Evolutionary conservation across 441 rosid genomes (phyloP).

Genomic region (Erysimum cheiri): DNA sequence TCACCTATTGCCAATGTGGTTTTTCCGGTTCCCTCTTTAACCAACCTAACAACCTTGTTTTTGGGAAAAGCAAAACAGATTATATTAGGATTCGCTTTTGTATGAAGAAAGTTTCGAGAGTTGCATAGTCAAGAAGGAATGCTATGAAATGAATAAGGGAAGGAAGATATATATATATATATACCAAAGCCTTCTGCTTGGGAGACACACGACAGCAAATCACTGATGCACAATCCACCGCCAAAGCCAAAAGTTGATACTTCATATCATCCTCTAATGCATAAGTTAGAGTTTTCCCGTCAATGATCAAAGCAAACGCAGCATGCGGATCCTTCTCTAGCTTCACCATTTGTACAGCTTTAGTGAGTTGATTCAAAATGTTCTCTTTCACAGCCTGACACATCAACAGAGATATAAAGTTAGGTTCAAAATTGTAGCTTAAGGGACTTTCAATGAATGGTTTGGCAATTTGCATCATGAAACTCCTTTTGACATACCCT

Average conservation of each 20-base stretch:
- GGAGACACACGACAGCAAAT: slow-evolving; percentile 99
- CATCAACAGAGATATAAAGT: slow-evolving; percentile 36
- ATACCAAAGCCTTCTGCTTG: slow-evolving; percentile 95
- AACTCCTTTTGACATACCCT: slow-evolving; percentile 54
- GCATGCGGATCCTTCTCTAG: slow-evolving; percentile 96
- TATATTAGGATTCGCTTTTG: background rate
- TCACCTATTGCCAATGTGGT: slow-evolving; percentile 97
- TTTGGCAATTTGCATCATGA: slow-evolving; percentile 16
- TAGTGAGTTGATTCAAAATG: slow-evolving; percentile 74
- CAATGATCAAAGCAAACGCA: slow-evolving; percentile 93
- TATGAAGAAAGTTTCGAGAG: background rate
- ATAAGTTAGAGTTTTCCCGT: slow-evolving; percentile 83
- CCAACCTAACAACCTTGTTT: slow-evolving; percentile 85
- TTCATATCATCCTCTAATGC: slow-evolving; percentile 91
- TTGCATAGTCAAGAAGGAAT: background rate
- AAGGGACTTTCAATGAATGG: slow-evolving; percentile 14
- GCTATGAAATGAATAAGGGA: background rate
- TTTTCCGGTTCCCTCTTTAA: slow-evolving; percentile 94
- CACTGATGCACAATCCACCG: slow-evolving; percentile 94
- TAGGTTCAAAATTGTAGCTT: background rate
- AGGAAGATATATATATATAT: background rate
- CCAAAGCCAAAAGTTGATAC: slow-evolving; percentile 79
- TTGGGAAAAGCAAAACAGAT: slow-evolving; percentile 17
- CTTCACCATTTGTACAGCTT: slow-evolving; percentile 89
- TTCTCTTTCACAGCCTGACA: slow-evolving; percentile 77